Evolutionary conservation across 257 asterid species (phyloP).

Genomic region (Solanum acaule): DNA sequence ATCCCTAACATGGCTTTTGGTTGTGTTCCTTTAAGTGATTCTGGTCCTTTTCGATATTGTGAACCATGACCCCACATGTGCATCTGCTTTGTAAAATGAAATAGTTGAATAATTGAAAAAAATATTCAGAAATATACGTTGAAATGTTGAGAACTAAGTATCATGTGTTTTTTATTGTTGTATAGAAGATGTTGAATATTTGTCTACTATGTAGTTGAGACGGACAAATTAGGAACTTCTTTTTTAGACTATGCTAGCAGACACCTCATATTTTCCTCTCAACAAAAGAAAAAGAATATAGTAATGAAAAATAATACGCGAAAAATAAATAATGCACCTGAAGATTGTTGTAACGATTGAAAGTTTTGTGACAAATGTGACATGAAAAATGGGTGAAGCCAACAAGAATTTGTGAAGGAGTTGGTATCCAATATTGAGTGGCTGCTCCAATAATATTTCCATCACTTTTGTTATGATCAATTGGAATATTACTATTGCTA

Average conservation of each 20-base stretch:
- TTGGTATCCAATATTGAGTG: constrained; percentile 57
- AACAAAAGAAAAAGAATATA: not conserved
- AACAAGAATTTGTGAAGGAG: constrained; percentile 46
- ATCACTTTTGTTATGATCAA: not conserved
- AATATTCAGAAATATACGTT: not conserved
- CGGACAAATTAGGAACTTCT: not conserved
- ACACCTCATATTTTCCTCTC: not conserved
- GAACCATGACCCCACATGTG: constrained; percentile 89
- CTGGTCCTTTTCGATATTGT: constrained; percentile 50
- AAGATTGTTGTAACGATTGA: constrained; percentile 76
- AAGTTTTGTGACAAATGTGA: constrained; percentile 59
- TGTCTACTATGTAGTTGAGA: not conserved
- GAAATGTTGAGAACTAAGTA: no score
- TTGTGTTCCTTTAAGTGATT: constrained; percentile 51
- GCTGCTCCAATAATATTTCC: not conserved
- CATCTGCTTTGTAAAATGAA: constrained; percentile 31
- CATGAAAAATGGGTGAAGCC: constrained; percentile 75
- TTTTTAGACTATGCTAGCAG: not conserved
- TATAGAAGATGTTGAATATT: not conserved
- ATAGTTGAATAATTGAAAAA: not conserved
- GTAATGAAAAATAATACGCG: not conserved
- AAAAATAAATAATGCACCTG: constrained; percentile 27
- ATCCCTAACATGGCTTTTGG: constrained; percentile 42
- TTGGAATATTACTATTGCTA: not conserved
- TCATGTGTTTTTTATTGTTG: no score